Conservation (phyloP, 208 protist species). For the Naegleria gruberi region DNA sequence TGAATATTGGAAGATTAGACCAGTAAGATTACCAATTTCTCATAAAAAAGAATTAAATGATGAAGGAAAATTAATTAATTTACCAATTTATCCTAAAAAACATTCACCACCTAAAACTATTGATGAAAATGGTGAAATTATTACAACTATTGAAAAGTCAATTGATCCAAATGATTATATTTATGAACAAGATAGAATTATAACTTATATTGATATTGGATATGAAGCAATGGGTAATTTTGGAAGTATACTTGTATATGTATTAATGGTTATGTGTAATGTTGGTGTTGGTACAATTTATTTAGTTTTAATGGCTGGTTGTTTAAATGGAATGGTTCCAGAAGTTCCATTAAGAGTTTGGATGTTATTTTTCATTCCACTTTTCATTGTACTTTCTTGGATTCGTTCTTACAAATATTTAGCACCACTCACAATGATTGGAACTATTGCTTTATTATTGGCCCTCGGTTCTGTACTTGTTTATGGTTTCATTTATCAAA, state of each 20-base stretch:
- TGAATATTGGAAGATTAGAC: constrained; percentile 8
- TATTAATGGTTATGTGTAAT: background rate
- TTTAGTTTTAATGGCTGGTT: background rate
- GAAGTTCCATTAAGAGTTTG: background rate
- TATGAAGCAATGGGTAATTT: constrained; percentile 12
- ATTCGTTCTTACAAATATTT: background rate
- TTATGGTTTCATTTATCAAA: constrained; percentile 1
- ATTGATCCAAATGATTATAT: constrained; percentile 17
- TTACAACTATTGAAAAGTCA: background rate
- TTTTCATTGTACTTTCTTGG: background rate
- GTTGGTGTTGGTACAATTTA: constrained; percentile 8
- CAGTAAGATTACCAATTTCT: background rate
- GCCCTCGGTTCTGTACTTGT: background rate
- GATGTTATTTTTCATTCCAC: background rate
- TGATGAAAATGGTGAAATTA: background rate
- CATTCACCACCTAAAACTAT: background rate
- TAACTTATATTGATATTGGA: constrained; percentile 12
- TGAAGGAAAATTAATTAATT: background rate
- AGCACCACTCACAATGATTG: background rate
- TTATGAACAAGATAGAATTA: background rate
- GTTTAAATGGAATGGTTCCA: background rate
- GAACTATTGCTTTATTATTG: background rate
- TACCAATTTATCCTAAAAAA: background rate
- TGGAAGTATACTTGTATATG: background rate
- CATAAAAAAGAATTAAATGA: background rate